Evolutionary conservation across 495 filamentous ascomycete species (phyloP), one percentile per base, ranked within the genome.

Genomic region (Lasiosphaeria ovina): DNA sequence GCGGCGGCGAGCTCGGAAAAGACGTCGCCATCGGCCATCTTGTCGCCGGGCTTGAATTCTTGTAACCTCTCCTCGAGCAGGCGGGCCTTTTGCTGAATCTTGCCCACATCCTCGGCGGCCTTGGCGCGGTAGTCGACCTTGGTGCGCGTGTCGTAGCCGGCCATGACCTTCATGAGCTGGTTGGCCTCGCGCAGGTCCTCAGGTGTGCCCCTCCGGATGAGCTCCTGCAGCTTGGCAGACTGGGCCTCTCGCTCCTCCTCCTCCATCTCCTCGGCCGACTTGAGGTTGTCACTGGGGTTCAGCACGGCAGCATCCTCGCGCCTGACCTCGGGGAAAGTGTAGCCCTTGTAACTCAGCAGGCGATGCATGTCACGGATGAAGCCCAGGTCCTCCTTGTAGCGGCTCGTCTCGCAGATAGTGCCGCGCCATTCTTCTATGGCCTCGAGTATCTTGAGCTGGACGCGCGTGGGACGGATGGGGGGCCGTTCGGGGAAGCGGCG

Each of bases 341-440:
- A 98, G 14, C 94, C 95, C 77, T 98, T 98, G 77, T 95, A 97
- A 64, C 91, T 92, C 62, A 98, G 77, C 53, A 98, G 75, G 47
- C 94, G 85, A 77, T 98, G 94, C 94, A 98, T 98, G 76, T 98
- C 94, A 72, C 94, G 79, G 68, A 98, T 97, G 72, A 92, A 94
- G 4, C 94, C 94, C 60, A 98, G 73, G 72, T 98, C 94, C 68
- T 97, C 94, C 78, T 93, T 96, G 78, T 98, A 96, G 59, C 92
- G 83, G 66, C 91, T 96, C 36, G 93, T 98, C 77, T 96, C 89
- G 79, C 94, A 98, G 78, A 98, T 97, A 33, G 95, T 98, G 70
- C 89, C 86, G 70, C 95, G 82, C 94, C 94, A 98, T 85, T 98
- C 94, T 76, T 98, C 94, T 67, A 98, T 97, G 63, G 91, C 88